These are phyloP conservation scores for Eimeria brunetti DNA, from an alignment of 169 alveolate species.

Conservation along the genomic window DNA sequence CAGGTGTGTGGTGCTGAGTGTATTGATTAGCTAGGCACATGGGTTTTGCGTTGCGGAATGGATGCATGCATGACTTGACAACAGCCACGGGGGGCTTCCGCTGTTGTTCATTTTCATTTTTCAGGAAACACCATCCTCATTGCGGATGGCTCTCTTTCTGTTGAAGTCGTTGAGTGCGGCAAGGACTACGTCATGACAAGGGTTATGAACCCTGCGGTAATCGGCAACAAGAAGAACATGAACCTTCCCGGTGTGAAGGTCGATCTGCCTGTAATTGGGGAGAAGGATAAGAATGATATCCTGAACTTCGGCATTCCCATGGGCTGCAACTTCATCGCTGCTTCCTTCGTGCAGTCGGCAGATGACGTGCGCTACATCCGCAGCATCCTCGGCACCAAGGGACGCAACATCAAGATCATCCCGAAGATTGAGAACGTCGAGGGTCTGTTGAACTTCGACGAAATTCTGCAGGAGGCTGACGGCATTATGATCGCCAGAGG, in stretches of 20 bases:
- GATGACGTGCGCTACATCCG: constrained; percentile 91
- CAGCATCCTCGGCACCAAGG: constrained; percentile 92
- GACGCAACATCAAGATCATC: constrained; percentile 97
- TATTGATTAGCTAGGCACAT: not conserved
- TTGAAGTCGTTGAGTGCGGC: constrained; percentile 91
- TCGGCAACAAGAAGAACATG: constrained; percentile 99
- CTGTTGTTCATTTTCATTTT: not conserved
- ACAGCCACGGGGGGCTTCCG: not conserved
- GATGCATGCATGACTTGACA: not conserved
- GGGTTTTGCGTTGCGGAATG: not conserved
- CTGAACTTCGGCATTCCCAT: constrained; percentile 97
- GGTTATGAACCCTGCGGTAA: constrained; percentile 95
- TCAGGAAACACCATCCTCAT: constrained; percentile 92
- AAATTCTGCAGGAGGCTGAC: constrained; percentile 96
- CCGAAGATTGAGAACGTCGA: constrained; percentile 98
- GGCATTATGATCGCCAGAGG: constrained; percentile 99
- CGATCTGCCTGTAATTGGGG: constrained; percentile 98
- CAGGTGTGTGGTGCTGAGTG: constrained; percentile 87
- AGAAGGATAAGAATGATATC: constrained; percentile 98
- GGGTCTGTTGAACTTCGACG: constrained; percentile 97
- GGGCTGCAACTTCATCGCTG: constrained; percentile 97
- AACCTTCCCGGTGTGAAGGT: constrained; percentile 98
- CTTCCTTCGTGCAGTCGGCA: constrained; percentile 90
- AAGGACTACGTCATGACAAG: constrained; percentile 89
- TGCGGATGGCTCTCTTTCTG: constrained; percentile 98